These are phyloP conservation scores for Pseudogymnoascus sp. DNA, from an alignment of 2,329 filamentous ascomycete genomes.

Conservation along the genomic window DNA sequence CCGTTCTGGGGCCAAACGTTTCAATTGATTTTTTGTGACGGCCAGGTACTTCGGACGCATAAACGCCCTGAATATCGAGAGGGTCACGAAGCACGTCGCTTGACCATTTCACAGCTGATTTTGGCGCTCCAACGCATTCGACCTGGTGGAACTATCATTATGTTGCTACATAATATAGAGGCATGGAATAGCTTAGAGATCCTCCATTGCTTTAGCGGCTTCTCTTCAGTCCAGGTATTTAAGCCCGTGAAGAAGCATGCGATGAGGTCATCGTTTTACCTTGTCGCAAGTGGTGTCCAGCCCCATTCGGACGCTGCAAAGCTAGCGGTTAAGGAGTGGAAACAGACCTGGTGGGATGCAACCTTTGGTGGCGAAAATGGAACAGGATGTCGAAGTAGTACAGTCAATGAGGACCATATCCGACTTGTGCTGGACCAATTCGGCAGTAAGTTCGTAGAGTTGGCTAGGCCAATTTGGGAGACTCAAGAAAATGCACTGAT, in stretches of 20 bases:
- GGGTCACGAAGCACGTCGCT: conserved; percentile 16
- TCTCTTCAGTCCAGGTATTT: conserved; percentile 19
- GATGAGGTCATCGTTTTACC: conserved; percentile 22
- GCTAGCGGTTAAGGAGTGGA: conserved; percentile 18
- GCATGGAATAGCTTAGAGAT: conserved; percentile 16
- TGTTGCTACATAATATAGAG: conserved; percentile 23
- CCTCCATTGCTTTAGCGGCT: conserved; percentile 20
- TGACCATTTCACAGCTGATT: conserved; percentile 21
- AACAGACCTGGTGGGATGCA: conserved; percentile 18
- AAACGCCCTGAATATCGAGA: conserved; percentile 17
- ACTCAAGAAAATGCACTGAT: conserved; percentile 20
- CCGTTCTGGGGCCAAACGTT: conserved; percentile 19
- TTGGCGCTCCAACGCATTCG: conserved; percentile 20
- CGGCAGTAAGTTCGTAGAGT: conserved; percentile 14
- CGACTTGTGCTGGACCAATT: conserved; percentile 16
- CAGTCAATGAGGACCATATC: conserved; percentile 7
- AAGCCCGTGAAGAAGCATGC: conserved; percentile 21
- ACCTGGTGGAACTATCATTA: conserved; percentile 19
- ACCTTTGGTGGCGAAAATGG: conserved; percentile 19
- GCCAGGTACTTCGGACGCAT: conserved; percentile 21
- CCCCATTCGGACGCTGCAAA: conserved; percentile 12
- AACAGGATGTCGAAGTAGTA: conserved; percentile 10
- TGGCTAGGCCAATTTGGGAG: conserved; percentile 19
- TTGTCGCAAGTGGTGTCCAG: conserved; percentile 22
- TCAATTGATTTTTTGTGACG: conserved; percentile 25